Conservation (phyloP, 73 alveolate species). For the Paramecium octaurelia region DNA sequence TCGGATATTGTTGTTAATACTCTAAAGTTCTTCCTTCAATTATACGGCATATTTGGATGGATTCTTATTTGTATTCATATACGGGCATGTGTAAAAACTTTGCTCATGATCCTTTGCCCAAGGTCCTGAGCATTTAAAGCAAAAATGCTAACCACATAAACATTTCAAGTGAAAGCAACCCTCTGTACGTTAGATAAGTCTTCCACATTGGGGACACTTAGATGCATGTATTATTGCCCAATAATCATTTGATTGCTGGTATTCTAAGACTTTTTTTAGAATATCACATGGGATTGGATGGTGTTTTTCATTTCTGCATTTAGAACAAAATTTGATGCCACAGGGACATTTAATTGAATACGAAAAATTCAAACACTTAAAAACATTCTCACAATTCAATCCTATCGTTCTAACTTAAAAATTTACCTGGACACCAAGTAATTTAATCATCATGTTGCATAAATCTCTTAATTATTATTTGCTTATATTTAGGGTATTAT, state of each 20-base stretch:
- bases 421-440: constrained; percentile 12
- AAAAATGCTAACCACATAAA: not conserved
- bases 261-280: not conserved
- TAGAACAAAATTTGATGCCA: constrained; percentile 11
- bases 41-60: not conserved
- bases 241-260: not conserved
- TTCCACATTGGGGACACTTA: not conserved
- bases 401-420: not conserved
- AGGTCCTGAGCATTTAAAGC: not conserved
- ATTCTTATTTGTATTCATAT: not conserved
- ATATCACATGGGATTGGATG: not conserved
- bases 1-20: not conserved
- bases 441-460: not conserved
- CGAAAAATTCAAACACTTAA: not conserved
- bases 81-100: not conserved
- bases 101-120: constrained; percentile 6
- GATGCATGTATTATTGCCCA: not conserved
- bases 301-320: constrained; percentile 8
- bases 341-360: not conserved
- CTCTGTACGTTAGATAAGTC: not conserved
- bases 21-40: not conserved
- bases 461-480: not conserved
- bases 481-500: not conserved
- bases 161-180: not conserved
- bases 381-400: not conserved